Percentiles rank a stretch among this genome's conserved stretches.
Evolutionary conservation across 176 grass and related monocot genomes (phyloP).

Genomic region (Poa pratensis): DNA sequence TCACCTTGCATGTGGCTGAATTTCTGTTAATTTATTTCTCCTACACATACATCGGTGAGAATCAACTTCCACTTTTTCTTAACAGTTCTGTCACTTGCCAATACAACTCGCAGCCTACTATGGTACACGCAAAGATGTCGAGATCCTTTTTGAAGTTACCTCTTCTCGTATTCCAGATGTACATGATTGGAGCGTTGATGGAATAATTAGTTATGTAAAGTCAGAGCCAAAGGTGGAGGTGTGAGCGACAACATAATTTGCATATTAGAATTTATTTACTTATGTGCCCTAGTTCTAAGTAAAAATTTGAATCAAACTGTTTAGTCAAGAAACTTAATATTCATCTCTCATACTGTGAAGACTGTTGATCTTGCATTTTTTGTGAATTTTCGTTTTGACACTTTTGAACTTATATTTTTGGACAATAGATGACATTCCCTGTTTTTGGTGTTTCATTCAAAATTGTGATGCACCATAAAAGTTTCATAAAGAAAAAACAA

Average conservation of each 20-base stretch:
- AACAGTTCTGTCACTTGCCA: not conserved
- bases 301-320: not conserved
- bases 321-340: not conserved
- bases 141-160: conserved; percentile 3
- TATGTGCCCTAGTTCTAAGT: not conserved
- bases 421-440: not conserved
- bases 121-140: not conserved
- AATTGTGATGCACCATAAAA: not conserved
- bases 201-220: conserved; percentile 2
- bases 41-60: not conserved
- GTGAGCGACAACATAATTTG: not conserved
- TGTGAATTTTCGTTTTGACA: not conserved
- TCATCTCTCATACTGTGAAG: not conserved
- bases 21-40: not conserved
- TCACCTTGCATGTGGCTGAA: not conserved
- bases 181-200: conserved; percentile 10
- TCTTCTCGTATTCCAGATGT: not conserved
- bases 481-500: not conserved
- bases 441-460: not conserved
- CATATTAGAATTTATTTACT: not conserved
- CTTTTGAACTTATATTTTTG: not conserved
- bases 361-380: not conserved
- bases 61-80: not conserved
- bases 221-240: conserved; percentile 6
- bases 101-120: not conserved